A percentile compares a stretch with the other conserved stretches of the same genome.
Evolutionary conservation across 2,329 filamentous ascomycete genomes (phyloP).

Genomic region (Monosporascus cannonballus): DNA sequence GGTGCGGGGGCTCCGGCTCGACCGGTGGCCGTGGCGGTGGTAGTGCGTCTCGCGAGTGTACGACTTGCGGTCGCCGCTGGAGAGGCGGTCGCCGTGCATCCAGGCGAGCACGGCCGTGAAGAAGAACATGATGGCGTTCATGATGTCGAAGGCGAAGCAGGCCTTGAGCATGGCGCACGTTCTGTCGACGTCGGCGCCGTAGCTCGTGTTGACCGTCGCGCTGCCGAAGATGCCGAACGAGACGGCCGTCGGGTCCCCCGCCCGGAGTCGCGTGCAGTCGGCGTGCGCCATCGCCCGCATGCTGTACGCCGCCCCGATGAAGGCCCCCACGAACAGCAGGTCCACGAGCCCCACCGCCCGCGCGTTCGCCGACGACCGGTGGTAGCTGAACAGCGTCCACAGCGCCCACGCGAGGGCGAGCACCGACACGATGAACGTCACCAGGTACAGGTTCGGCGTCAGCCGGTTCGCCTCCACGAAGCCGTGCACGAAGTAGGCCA

Average conservation of each 20-base stretch:
- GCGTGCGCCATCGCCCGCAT: conserved; percentile 53
- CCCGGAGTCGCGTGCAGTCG: conserved; percentile 60
- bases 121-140: conserved; percentile 77
- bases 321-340: conserved; percentile 54
- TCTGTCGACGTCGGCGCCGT: conserved; percentile 58
- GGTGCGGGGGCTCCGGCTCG: conserved; percentile 24
- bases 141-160: conserved; percentile 81
- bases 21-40: conserved; percentile 39
- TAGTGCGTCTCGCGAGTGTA: conserved; percentile 42
- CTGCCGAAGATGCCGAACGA: conserved; percentile 57
- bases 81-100: conserved; percentile 42
- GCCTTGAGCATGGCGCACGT: conserved; percentile 91
- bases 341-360: conserved; percentile 56
- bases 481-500: conserved; percentile 59
- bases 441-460: conserved; percentile 56
- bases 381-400: conserved; percentile 61
- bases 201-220: conserved; percentile 41
- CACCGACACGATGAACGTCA: conserved; percentile 62
- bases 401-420: conserved; percentile 58
- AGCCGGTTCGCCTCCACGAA: conserved; percentile 51
- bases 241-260: conserved; percentile 44
- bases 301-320: conserved; percentile 57
- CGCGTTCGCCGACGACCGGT: conserved; percentile 55
- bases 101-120: conserved; percentile 67
- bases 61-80: conserved; percentile 27